phyloP scores from a whole-genome alignment of 1,284 basidiomycete species.

The Lignosus rhinocerotis region DNA sequence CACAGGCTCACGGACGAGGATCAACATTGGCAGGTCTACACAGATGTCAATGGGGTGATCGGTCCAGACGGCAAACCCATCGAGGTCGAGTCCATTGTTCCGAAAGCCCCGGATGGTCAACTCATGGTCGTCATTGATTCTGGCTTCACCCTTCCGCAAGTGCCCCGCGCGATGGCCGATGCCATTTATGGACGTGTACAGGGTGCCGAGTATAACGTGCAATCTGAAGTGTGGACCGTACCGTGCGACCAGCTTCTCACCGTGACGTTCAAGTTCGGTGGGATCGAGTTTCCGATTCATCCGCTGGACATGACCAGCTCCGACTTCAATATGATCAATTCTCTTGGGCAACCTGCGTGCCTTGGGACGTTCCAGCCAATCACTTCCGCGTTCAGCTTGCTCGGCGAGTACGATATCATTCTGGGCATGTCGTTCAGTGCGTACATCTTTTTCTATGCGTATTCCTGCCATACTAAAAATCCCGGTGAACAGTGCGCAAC shows the following conservation, averaged over 20 bases:
- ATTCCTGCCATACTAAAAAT: not conserved
- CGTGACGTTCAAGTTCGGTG: slow-evolving; percentile 70
- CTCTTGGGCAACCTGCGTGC: slow-evolving; percentile 61
- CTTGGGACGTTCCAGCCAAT: slow-evolving; percentile 80
- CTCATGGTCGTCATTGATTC: slow-evolving; percentile 76
- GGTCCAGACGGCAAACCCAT: slow-evolving; percentile 73
- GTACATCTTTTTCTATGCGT: slow-evolving; percentile 28
- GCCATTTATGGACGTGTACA: slow-evolving; percentile 79
- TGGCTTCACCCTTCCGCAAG: slow-evolving; percentile 69
- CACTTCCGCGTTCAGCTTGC: slow-evolving; percentile 72
- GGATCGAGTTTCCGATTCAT: slow-evolving; percentile 65
- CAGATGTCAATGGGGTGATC: slow-evolving; percentile 63
- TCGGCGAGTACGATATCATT: slow-evolving; percentile 79
- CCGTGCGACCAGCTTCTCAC: slow-evolving; percentile 75
- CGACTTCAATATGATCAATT: slow-evolving; percentile 57
- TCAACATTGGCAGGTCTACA: slow-evolving; percentile 78
- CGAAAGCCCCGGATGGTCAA: slow-evolving; percentile 37
- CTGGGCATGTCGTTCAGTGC: slow-evolving; percentile 78
- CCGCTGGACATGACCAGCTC: slow-evolving; percentile 71
- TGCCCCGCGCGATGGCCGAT: slow-evolving; percentile 72
- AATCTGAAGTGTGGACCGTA: slow-evolving; percentile 64
- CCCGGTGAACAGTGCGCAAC: slow-evolving; percentile 60
- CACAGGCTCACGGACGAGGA: slow-evolving; percentile 53
- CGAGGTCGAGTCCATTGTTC: slow-evolving; percentile 62
- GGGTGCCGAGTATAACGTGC: slow-evolving; percentile 66